Base-by-base conservation (phyloP, 257 asterid species). In the Buddleja alternifolia region DNA sequence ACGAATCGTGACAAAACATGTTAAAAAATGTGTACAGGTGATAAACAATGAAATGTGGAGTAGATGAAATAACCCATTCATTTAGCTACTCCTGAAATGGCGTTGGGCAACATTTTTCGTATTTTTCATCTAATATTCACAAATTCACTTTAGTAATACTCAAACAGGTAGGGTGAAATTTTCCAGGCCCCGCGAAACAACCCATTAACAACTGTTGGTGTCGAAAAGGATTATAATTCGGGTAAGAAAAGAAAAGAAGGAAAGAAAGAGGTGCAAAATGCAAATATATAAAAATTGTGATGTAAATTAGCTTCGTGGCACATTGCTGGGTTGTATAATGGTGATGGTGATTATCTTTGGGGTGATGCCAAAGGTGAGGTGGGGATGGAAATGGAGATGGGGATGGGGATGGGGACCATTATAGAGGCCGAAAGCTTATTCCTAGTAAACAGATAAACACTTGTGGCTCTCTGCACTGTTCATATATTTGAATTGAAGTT, bases 341-440 rank as follows among this genome's bases (percentile, higher is more conserved):
- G 36, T 1, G 17, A 14, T 19, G 34, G 52, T 52, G 21, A 9
- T 36, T 19, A 39, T 51, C 45, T 66, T 20, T n/a, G 46, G 21
- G 52, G n/a, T 71, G 53, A 53, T 52, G 57, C 57, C 32, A 62
- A 71, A 60, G 29, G 50, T 45, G 52, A 56, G 61, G 67, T 23
- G 17, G 56, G 16, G 52, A 70, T n/a, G n/a, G n/a, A n/a, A n/a
- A 39, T 29, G 8, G 48, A 29, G 21, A 45, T 9, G 53, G 52
- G 65, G 77, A 39, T 29, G 8, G 48, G 42, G 21, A 45, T 9
- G 53, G 52, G 65, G 77, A 46, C 77, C 72, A 57, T 9, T 37
- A 2, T 29, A 41, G 2, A 32, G 12, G 24, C 44, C 20, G 45
- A 36, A 16, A 55, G n/a, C 37, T 20, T 20, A 61, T 20, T 14